These are phyloP conservation scores for Cryoendolithus antarcticus DNA, from an alignment of 2,329 filamentous ascomycete species.

Conservation along the genomic window DNA sequence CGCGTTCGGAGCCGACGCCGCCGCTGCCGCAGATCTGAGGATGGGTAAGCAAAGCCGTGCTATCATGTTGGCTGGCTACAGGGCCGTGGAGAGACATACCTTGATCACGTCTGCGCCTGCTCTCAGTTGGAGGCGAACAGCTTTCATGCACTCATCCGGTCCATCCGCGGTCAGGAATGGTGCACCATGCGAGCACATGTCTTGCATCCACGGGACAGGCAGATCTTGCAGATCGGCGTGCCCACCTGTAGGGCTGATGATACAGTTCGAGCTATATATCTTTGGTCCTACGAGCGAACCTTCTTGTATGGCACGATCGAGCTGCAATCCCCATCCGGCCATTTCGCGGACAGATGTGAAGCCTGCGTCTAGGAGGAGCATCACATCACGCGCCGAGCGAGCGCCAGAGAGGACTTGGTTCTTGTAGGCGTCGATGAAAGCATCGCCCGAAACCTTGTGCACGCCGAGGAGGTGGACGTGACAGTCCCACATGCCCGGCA, in stretches of 20 bases:
- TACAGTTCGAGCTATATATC: slow-evolving; percentile 35
- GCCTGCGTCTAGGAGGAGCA: slow-evolving; percentile 33
- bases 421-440: slow-evolving; percentile 14
- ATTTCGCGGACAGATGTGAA: slow-evolving; percentile 42
- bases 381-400: slow-evolving; percentile 29
- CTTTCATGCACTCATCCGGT: slow-evolving; percentile 32
- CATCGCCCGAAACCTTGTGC: slow-evolving; percentile 12
- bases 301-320: slow-evolving; percentile 31
- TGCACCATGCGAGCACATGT: slow-evolving; percentile 21
- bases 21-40: slow-evolving; percentile 18
- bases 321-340: slow-evolving; percentile 35
- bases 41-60: too few relatives aligned
- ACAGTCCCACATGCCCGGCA: slow-evolving; percentile 43
- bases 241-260: slow-evolving; percentile 37
- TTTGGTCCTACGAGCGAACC: slow-evolving; percentile 36
- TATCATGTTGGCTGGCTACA: too few relatives aligned
- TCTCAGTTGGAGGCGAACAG: slow-evolving; percentile 33
- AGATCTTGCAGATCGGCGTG: slow-evolving; percentile 35
- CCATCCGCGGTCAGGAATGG: slow-evolving; percentile 33
- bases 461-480: slow-evolving; percentile 38
- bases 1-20: slow-evolving; percentile 17
- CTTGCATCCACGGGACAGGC: slow-evolving; percentile 24
- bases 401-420: slow-evolving; percentile 28
- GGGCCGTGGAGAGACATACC: too few relatives aligned
- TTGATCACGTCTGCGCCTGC: slow-evolving; percentile 39